Evolutionary conservation across 768 basidiomycete genomes (phyloP), one percentile per base, ranked within the genome.

Genomic region (Lyophyllum semitale): DNA sequence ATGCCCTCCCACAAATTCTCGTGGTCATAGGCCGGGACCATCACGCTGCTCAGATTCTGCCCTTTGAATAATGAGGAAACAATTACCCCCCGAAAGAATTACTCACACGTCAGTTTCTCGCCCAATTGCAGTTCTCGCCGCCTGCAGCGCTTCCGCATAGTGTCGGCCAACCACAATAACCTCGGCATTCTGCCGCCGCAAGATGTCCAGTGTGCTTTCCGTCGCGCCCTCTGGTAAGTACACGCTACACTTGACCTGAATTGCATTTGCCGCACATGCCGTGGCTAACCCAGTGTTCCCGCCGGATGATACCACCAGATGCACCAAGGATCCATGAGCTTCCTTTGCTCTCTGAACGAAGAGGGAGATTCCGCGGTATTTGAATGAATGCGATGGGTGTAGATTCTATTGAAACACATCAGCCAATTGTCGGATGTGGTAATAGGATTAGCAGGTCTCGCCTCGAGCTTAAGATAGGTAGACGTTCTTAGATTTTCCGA

Each of bases 221-320:
- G 77, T 61, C 12, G 78, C 84, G 5, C 79, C 80, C 30, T 76
- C 67, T 0, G 90, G 88, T 22, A 93, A 73, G 65, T 77, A 91
- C 2, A 91, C 84, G 6, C 83, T 88, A 66, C 89, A 91, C 63
- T 66, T 73, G 40, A 89, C 71, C 6, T 71, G 70, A 22, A 90
- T 74, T 18, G 64, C 70, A 26, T 78, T 73, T 8, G 89, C 82
- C 20, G 84, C 85, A 57, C 81, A 79, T 15, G 89, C 89, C 0
- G 82, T 80, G 12, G 88, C 90, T 13, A 90, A 72, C 1, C 84
- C 89, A n/a, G 88, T 91, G 63, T 92, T 91, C n/a, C 90, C 90
- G 4, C 86, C 81, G 0, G 90, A 92, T 0, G 90, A 88, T 48
- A 85, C 82, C 40, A 91, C 73, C 40, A 85, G 72, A 66, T 89